A percentile compares a stretch with the other conserved stretches of the same genome.
Conservation (phyloP, 768 basidiomycete genomes). For the Trametes villosa region DNA sequence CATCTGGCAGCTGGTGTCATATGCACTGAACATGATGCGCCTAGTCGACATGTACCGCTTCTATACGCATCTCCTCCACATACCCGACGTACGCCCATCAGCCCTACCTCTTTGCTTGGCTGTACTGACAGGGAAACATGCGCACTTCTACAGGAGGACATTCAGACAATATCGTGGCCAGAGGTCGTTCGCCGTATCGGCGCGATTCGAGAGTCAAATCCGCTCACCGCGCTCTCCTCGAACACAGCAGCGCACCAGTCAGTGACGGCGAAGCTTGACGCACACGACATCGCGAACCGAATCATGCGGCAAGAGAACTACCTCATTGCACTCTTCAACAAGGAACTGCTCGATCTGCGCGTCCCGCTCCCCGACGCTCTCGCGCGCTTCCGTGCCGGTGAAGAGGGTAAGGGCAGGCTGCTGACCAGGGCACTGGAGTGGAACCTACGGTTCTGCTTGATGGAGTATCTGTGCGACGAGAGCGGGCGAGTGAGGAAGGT, state of each 20-base stretch:
- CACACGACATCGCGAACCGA: constrained; percentile 96
- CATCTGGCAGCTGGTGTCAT: constrained; percentile 83
- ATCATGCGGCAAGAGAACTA: constrained; percentile 99
- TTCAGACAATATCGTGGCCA: constrained; percentile 97
- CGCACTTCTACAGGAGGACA: constrained; percentile 70
- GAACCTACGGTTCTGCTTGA: constrained; percentile 94
- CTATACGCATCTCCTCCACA: constrained; percentile 89
- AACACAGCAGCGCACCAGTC: constrained; percentile 56
- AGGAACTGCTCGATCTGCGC: constrained; percentile 88
- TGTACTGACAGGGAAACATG: background rate
- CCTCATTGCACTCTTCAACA: constrained; percentile 96
- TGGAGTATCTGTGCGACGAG: constrained; percentile 94
- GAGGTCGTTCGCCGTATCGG: constrained; percentile 91
- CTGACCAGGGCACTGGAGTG: constrained; percentile 93
- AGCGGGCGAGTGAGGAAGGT: constrained; percentile 89
- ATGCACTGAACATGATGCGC: constrained; percentile 72
- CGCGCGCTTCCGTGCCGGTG: constrained; percentile 33
- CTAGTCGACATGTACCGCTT: constrained; percentile 95
- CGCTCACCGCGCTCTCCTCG: constrained; percentile 84
- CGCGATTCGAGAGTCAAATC: constrained; percentile 90
- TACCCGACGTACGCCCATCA: constrained; percentile 79
- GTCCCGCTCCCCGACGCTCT: constrained; percentile 74
- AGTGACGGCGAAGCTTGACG: constrained; percentile 87
- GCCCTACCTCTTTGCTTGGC: constrained; percentile 12
- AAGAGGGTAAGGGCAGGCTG: constrained; percentile 72